Percentiles rank a stretch among this genome's conserved stretches.
Evolutionary conservation across 139 green algal genomes (phyloP).

Genomic region (Coccomyxa sp.): DNA sequence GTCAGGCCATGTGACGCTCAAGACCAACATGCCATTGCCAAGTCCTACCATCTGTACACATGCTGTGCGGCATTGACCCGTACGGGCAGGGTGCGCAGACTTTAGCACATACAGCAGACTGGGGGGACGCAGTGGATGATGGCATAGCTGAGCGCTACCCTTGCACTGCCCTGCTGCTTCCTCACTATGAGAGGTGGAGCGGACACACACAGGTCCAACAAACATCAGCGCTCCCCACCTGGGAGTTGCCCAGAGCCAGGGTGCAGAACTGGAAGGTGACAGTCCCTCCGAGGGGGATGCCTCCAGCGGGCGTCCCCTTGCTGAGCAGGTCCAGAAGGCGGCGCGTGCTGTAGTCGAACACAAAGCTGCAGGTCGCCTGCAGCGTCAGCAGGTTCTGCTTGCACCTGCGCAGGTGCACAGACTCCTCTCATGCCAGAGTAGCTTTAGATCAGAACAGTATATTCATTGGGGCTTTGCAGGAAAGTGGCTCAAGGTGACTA

Average conservation of each 20-base stretch:
- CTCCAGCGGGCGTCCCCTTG: neutral
- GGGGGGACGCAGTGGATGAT: too few relatives aligned
- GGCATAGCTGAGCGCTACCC: too few relatives aligned
- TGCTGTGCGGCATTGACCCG: too few relatives aligned
- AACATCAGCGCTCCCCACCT: too few relatives aligned
- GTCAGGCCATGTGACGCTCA: too few relatives aligned
- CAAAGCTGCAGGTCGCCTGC: slow-evolving; percentile 4
- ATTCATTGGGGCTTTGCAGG: neutral
- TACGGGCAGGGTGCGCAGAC: too few relatives aligned
- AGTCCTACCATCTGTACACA: too few relatives aligned
- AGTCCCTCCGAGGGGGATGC: neutral
- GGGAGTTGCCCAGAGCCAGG: neutral
- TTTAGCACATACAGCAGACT: too few relatives aligned
- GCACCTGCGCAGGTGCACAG: neutral
- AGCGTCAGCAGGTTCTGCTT: slow-evolving; percentile 6
- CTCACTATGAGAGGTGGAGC: too few relatives aligned
- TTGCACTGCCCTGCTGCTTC: too few relatives aligned
- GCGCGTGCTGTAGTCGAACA: slow-evolving; percentile 3
- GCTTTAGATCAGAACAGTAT: neutral
- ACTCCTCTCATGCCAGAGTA: neutral
- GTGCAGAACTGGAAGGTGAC: slow-evolving; percentile 4
- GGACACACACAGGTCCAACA: too few relatives aligned
- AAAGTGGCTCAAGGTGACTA: neutral
- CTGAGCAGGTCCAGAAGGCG: slow-evolving; percentile 1
- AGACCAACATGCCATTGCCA: too few relatives aligned